Evolutionary conservation across 805 yeast species (phyloP), one percentile per base, ranked within the genome.

Genomic region (Ogataea glucozyma): DNA sequence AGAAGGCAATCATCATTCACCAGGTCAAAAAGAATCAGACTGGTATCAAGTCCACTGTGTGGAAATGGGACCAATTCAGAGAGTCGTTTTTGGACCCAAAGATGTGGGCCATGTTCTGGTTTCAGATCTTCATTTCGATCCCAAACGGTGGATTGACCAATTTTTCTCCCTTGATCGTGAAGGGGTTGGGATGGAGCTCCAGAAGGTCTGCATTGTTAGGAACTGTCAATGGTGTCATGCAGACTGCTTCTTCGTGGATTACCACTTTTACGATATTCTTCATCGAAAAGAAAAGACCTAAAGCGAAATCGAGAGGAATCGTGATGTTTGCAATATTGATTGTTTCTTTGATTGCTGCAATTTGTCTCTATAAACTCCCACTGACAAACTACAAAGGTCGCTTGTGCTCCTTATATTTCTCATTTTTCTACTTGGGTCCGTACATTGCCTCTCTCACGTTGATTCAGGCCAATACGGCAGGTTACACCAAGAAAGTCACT

Each of bases 401-500:
- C 5, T 42, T 52, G 34, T 39, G 48, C n/a, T 53, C 54, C 13
- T 40, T 55, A 7, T 56, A 58, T 40, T 53, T 51, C 22, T 34
- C 56, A 8, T 52, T 67, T 58, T 58, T 57, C 29, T 55, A 49
- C 19, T 31, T 54, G 24, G 57, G 55, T 8, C 62, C 67, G 2
- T 43, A 57, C 60, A 44, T 58, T 56, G 47, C 64, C 26, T 45
- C 55, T 50, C 66, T 41, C 45, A 62, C 71, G 1, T 56, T 61
- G 26, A 62, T 55, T 53, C 71, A 47, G 65, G 65, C 78, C 4
- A 78, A 85, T 58, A 74, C 81, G 26, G 81, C 89, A 1, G 93
- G 93, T 10, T 76, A 79, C 48, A 83, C 90, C n/a, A 86, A 86
- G 62, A 80, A 83, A 53, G 70, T 80, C 51, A 72, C 79, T 4